These are phyloP conservation scores for Pyrus pyrifolia DNA, from an alignment of 306 rosid species.

Conservation along the genomic window DNA sequence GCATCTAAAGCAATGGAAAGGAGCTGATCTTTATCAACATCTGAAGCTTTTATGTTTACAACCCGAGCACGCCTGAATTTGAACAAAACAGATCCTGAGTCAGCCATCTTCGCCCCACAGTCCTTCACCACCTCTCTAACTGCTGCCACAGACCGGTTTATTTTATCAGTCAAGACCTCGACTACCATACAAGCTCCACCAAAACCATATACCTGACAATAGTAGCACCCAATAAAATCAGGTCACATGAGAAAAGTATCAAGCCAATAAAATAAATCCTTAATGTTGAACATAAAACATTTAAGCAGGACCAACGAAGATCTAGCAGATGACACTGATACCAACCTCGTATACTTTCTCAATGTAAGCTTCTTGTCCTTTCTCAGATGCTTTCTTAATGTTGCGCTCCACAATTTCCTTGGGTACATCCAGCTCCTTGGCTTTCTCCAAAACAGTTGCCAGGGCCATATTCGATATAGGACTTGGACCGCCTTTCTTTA, in stretches of 20 bases:
- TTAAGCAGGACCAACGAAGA: neutral
- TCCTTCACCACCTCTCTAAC: slow-evolving; percentile 80
- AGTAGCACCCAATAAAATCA: neutral
- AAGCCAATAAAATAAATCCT: slow-evolving; percentile 5
- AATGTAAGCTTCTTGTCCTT: slow-evolving; percentile 85
- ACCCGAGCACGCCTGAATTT: slow-evolving; percentile 80
- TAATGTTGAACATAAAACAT: neutral
- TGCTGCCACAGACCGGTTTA: slow-evolving; percentile 72
- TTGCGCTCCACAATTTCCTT: slow-evolving; percentile 83
- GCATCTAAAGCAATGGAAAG: slow-evolving; percentile 69
- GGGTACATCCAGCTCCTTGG: slow-evolving; percentile 95
- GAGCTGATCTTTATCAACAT: slow-evolving; percentile 76
- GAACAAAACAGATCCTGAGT: slow-evolving; percentile 79
- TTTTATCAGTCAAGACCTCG: slow-evolving; percentile 85
- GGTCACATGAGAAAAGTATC: neutral
- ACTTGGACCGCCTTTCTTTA: slow-evolving; percentile 79
- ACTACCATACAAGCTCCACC: slow-evolving; percentile 93
- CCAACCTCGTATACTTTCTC: slow-evolving; percentile 56
- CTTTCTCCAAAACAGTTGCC: slow-evolving; percentile 75
- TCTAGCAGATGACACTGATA: slow-evolving; percentile 7
- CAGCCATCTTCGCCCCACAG: slow-evolving; percentile 96
- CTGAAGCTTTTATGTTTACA: slow-evolving; percentile 56
- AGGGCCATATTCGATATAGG: slow-evolving; percentile 54
- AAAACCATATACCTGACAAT: slow-evolving; percentile 69
- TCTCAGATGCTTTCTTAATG: slow-evolving; percentile 83